phyloP scores from a whole-genome alignment of 495 filamentous ascomycete species.

The Aspergillus avenaceus region DNA sequence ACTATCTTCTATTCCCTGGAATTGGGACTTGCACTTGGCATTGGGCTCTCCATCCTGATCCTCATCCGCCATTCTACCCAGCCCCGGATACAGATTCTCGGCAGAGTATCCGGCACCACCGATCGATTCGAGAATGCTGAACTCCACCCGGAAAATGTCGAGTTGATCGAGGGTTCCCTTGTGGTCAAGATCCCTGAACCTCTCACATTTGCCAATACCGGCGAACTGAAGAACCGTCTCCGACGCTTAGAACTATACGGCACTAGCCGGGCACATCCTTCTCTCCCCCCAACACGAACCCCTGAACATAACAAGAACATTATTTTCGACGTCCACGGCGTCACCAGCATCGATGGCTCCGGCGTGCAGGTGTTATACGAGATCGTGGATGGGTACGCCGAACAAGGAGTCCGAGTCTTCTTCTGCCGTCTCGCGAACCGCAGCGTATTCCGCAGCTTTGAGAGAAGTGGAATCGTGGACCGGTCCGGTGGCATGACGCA shows the following conservation, averaged over 20 bases:
- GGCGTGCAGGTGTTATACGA: constrained; percentile 88
- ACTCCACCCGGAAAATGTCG: constrained; percentile 66
- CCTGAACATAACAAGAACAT: constrained; percentile 78
- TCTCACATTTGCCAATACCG: constrained; percentile 95
- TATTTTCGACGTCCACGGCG: constrained; percentile 95
- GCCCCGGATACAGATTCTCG: constrained; percentile 94
- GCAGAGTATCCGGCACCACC: constrained; percentile 73
- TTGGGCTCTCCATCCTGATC: constrained; percentile 81
- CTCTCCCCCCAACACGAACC: constrained; percentile 68
- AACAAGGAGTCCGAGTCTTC: constrained; percentile 74
- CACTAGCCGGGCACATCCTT: constrained; percentile 76
- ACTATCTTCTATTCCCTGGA: constrained; percentile 92
- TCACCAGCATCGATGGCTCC: constrained; percentile 86
- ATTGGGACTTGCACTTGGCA: constrained; percentile 82
- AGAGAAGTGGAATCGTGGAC: constrained; percentile 78
- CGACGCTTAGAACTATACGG: constrained; percentile 85
- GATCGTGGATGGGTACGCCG: constrained; percentile 74
- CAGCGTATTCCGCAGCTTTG: constrained; percentile 68
- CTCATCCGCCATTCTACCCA: constrained; percentile 86
- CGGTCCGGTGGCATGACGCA: constrained; percentile 66
- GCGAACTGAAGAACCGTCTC: constrained; percentile 80
- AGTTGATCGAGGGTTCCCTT: constrained; percentile 85
- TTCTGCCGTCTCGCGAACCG: constrained; percentile 75
- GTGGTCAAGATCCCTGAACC: constrained; percentile 98
- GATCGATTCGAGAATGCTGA: constrained; percentile 87